A percentile compares a stretch with the other conserved stretches of the same genome.
phyloP scores from a whole-genome alignment of 805 yeast species.

The Saccharomyces cerevisiae region DNA sequence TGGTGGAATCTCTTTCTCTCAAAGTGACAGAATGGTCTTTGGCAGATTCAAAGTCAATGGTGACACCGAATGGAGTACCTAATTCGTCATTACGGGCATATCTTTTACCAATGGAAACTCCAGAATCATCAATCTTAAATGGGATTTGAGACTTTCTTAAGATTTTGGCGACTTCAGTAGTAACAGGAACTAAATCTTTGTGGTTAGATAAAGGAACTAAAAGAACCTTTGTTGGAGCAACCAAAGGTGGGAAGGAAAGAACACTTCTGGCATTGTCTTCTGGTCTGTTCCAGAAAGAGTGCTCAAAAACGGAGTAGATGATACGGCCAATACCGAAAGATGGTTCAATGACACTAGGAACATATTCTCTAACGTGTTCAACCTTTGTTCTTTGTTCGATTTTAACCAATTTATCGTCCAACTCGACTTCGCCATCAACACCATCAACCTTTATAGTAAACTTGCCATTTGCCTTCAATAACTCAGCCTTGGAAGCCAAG shows the following conservation, averaged over 20 bases:
- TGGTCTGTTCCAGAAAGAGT: conserved; percentile 89
- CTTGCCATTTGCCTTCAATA: conserved; percentile 53
- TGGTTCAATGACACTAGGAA: conserved; percentile 97
- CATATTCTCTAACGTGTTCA: conserved; percentile 89
- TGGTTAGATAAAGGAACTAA: conserved; percentile 89
- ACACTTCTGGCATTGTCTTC: conserved; percentile 85
- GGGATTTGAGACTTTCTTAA: conserved; percentile 80
- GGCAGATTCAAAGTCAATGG: conserved; percentile 89
- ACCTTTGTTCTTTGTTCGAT: conserved; percentile 72
- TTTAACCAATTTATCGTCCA: conserved; percentile 62
- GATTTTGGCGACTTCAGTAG: conserved; percentile 56
- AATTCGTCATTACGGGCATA: conserved; percentile 97
- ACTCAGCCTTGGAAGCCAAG: conserved; percentile 65
- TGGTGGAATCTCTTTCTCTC: conserved; percentile 95
- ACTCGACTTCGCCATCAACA: conserved; percentile 53
- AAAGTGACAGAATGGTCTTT: conserved; percentile 83
- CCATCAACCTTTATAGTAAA: conserved; percentile 64
- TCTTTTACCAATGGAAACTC: conserved; percentile 96
- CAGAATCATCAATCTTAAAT: conserved; percentile 92
- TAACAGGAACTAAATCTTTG: conserved; percentile 67
- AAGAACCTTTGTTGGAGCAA: conserved; percentile 95
- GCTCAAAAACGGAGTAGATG: conserved; percentile 87
- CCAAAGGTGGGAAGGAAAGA: conserved; percentile 85
- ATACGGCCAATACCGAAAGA: conserved; percentile 99
- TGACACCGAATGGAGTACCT: conserved; percentile 97